Percentiles rank a stretch among this genome's conserved stretches.
Conservation (phyloP, 2,329 filamentous ascomycete genomes). For the Sporothrix phasma region DNA sequence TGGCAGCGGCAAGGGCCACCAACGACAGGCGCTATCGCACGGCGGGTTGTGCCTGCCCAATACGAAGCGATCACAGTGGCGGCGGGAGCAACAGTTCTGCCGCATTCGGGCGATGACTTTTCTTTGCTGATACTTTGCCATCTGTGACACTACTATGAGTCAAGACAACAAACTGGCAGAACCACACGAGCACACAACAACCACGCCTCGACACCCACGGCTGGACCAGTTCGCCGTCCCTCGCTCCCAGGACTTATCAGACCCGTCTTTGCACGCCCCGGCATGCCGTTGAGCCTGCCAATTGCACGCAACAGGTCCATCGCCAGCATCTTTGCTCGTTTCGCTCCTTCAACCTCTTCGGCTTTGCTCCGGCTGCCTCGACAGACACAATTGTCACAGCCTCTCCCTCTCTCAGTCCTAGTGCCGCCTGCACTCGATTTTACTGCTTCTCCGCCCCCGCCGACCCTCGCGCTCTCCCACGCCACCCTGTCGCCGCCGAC, state of each 20-base stretch:
- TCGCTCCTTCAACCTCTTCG: not conserved
- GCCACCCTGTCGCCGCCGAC: slow-evolving; percentile 1
- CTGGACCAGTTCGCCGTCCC: not conserved
- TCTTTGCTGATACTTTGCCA: not conserved
- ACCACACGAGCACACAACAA: not conserved
- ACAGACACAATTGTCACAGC: not conserved
- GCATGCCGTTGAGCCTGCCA: slow-evolving; percentile 13
- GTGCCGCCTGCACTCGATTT: not conserved
- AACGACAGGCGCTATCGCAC: not conserved
- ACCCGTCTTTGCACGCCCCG: slow-evolving; percentile 7
- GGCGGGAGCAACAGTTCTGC: not conserved
- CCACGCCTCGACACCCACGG: not conserved
- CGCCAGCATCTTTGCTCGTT: slow-evolving; percentile 3
- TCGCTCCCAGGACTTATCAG: not conserved
- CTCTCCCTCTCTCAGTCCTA: not conserved
- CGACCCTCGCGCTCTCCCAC: not conserved
- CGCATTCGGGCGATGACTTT: not conserved
- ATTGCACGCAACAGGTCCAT: slow-evolving; percentile 9
- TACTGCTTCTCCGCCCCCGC: not conserved
- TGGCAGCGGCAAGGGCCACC: not conserved
- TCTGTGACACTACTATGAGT: slow-evolving; percentile 10
- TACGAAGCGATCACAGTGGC: too few species aligned
- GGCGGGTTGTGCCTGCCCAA: slow-evolving; percentile 8
- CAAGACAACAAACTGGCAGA: not conserved
- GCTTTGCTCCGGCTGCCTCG: not conserved